A percentile compares a stretch with the other conserved stretches of the same genome.
phyloP scores from a whole-genome alignment of 75 land plant genomes.

The Sequoia sempervirens region DNA sequence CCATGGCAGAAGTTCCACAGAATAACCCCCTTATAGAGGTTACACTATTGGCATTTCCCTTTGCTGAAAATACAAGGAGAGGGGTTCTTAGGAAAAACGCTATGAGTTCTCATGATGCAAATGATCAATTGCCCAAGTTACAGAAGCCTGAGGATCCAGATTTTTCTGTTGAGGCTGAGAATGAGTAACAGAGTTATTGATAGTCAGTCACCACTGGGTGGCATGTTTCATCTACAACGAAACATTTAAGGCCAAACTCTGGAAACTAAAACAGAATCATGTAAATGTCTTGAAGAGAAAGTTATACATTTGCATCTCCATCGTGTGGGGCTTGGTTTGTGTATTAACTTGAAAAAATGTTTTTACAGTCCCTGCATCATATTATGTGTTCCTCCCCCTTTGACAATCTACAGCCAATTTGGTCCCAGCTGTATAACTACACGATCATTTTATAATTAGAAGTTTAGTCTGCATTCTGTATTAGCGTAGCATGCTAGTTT shows the following conservation, averaged over 20 bases:
- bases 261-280: not conserved
- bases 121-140: constrained; percentile 41
- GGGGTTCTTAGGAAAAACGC: constrained; percentile 47
- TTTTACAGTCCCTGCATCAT: not conserved
- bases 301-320: not conserved
- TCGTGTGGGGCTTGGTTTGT: not conserved
- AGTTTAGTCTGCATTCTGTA: not conserved
- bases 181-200: constrained; percentile 1
- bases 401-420: not conserved
- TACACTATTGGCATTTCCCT: constrained; percentile 58
- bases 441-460: not conserved
- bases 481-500: not conserved
- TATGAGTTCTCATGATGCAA: constrained; percentile 12
- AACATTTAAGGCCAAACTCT: not conserved
- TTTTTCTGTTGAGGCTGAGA: constrained; percentile 45
- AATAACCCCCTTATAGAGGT: constrained; percentile 41
- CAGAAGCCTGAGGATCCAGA: constrained; percentile 70
- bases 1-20: not conserved
- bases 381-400: not conserved
- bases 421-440: not conserved
- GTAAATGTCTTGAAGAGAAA: not conserved
- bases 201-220: not conserved
- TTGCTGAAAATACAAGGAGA: constrained; percentile 56
- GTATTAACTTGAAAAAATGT: not conserved
- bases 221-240: not conserved